phyloP scores from a whole-genome alignment of 306 rosid genomes.

The Gastrolobium bilobum region DNA sequence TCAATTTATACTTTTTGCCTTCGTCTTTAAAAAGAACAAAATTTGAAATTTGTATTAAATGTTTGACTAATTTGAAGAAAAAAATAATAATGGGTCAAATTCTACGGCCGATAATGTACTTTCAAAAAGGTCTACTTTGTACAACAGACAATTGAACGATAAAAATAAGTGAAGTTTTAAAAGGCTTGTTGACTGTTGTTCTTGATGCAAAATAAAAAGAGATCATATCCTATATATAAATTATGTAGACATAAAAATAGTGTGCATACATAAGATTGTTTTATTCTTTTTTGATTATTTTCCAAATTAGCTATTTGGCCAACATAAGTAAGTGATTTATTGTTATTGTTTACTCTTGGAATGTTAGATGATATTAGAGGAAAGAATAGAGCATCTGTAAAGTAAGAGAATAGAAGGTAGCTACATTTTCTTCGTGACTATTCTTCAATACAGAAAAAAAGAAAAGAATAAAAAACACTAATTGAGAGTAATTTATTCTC shows the following conservation, averaged over 20 bases:
- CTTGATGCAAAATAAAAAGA: not conserved
- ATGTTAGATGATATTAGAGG: not conserved
- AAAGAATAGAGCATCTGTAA: constrained; percentile 26
- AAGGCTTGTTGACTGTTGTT: not conserved
- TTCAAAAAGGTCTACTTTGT: not conserved
- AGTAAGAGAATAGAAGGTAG: constrained; percentile 24
- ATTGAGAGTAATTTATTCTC: not conserved
- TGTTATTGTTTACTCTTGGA: not conserved
- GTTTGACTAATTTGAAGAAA: not conserved
- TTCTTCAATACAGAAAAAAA: not conserved
- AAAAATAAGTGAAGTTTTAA: not conserved
- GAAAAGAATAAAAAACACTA: not conserved
- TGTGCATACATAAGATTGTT: not conserved
- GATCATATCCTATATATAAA: not conserved
- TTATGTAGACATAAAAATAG: not conserved
- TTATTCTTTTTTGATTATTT: not conserved
- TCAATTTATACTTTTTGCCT: not conserved
- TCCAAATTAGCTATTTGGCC: not conserved
- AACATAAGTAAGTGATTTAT: constrained; percentile 12
- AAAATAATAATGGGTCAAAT: not conserved
- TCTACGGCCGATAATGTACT: not conserved
- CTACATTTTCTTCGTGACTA: not conserved
- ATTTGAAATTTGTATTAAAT: not conserved
- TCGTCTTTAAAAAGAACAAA: not conserved
- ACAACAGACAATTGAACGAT: not conserved